Conservation (phyloP, 1,284 basidiomycete genomes). For the Marasmius fiardii region DNA sequence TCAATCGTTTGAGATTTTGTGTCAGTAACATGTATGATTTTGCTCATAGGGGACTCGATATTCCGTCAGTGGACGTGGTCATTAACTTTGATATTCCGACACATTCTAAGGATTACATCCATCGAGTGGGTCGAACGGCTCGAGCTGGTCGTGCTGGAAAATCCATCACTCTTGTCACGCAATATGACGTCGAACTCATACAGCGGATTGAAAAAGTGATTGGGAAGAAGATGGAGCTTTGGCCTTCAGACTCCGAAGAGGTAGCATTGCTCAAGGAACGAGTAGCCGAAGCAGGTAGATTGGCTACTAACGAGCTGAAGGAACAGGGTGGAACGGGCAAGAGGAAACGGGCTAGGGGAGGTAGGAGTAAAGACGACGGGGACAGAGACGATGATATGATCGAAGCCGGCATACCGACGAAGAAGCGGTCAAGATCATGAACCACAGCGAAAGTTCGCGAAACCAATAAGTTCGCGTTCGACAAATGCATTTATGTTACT, state of each 20-base stretch:
- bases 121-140: slow-evolving; percentile 96
- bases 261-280: slow-evolving; percentile 87
- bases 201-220: slow-evolving; percentile 93
- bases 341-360: slow-evolving; percentile 29
- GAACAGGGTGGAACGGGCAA: slow-evolving; percentile 43
- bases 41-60: slow-evolving; percentile 82
- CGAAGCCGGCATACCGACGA: slow-evolving; percentile 74
- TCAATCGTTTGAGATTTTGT: slow-evolving; percentile 6
- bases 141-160: slow-evolving; percentile 95
- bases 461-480: slow-evolving; percentile 46
- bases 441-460: slow-evolving; percentile 42
- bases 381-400: slow-evolving; percentile 87
- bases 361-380: slow-evolving; percentile 47
- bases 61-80: slow-evolving; percentile 94
- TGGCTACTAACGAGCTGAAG: slow-evolving; percentile 80
- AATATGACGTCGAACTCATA: slow-evolving; percentile 97
- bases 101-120: slow-evolving; percentile 99
- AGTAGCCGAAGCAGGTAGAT: slow-evolving; percentile 84
- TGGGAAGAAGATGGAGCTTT: slow-evolving; percentile 91
- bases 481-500: no score
- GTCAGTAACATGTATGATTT: slow-evolving; percentile 4
- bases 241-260: slow-evolving; percentile 89
- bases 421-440: slow-evolving; percentile 25
- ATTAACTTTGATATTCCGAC: slow-evolving; percentile 99
- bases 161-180: slow-evolving; percentile 94